Evolutionary conservation across 352 stramenopile species (phyloP).

Genomic region (Phytophthora cactorum): DNA sequence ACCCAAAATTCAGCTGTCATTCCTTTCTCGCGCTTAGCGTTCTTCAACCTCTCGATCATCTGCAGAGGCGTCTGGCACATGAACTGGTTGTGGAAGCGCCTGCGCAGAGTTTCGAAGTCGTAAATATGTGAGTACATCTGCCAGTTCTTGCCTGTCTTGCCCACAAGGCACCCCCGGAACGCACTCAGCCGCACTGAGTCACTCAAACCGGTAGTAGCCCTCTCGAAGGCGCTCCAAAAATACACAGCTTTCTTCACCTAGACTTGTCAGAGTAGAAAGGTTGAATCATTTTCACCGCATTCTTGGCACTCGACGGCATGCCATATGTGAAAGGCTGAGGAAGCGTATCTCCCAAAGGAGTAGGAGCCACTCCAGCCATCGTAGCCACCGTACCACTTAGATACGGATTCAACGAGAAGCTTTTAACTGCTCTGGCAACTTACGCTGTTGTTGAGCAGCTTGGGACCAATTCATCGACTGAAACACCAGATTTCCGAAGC

Average conservation of each 20-base stretch:
- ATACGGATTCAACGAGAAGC: background rate
- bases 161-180: background rate
- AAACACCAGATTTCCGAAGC: too few species aligned
- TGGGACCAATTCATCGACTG: too few species aligned
- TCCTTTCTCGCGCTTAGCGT: background rate
- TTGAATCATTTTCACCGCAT: background rate
- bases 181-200: background rate
- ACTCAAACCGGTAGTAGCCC: background rate
- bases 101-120: background rate
- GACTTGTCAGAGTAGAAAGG: background rate
- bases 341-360: background rate
- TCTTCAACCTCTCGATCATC: conserved; percentile 6
- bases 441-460: too few species aligned
- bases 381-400: background rate
- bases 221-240: background rate
- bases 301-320: background rate
- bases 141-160: background rate
- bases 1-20: conserved; percentile 1
- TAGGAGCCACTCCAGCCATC: background rate
- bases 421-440: background rate
- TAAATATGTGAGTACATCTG: background rate
- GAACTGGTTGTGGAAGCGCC: conserved; percentile 1
- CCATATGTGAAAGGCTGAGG: background rate
- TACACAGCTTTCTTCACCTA: background rate
- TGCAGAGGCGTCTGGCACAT: conserved; percentile 5